Evolutionary conservation across 1,284 basidiomycete species (phyloP), one percentile per base, ranked within the genome.

Genomic region (Acaromyces ingoldii): DNA sequence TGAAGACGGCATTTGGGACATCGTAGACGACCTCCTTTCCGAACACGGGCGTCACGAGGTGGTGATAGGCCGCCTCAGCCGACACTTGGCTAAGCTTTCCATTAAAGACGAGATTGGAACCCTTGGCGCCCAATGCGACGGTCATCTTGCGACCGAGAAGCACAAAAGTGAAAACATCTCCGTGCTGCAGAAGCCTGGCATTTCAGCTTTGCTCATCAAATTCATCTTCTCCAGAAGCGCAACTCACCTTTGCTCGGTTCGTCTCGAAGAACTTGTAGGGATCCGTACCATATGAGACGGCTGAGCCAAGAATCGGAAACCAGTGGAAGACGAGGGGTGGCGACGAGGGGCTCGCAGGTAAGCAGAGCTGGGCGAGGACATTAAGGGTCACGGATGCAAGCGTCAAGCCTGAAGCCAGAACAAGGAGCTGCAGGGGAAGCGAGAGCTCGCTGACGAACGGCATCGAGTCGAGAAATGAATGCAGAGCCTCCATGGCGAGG

Each of bases 11-110:
- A 76, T 98, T 98, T 28, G 95, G 93, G 52, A 91, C 86, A 73
- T 97, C 93, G 77, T 98, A 98, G 4, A 97, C 93, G 41, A 98
- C 95, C 49, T 91, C 91, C 74, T 91, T 91, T 50, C 95, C 95
- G 69, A 99, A 99, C 7, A 79, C 74, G 7, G 74, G 74, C 10
- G 73, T 75, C 21, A 72, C 74, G 26, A 75, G 54, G 29, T 67
- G 66, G 26, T 86, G 91, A 77, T 99, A 98, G 6, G 91, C 93
- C 60, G 93, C 91, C 78, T 99, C 95, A 1, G 95, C 95, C 38
- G 88, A 93, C 55, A 99, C 86, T 39, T 91, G 85, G 1, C 85
- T 85, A 38, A 90, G 84, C 78, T 92, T 93, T 38, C 93, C 95
- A 56, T 95, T 93, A 28, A 98, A 83, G 54, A 97, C 81, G 62